Conservation (phyloP, 2,329 filamentous ascomycete species). For the Calycina marina region DNA sequence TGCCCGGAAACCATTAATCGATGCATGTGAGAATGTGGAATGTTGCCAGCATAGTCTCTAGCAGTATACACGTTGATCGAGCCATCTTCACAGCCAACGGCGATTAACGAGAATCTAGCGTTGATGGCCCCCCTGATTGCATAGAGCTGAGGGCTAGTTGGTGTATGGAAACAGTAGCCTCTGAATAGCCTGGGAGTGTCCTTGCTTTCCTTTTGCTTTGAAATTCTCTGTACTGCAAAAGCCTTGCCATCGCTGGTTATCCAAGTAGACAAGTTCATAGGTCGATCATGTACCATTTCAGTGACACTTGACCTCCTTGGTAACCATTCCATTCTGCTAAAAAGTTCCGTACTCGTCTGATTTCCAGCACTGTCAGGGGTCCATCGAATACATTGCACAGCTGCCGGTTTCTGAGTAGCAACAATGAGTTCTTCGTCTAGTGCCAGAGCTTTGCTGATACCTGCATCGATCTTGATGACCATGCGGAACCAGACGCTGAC, state of each 20-base stretch:
- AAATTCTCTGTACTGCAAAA: conserved; percentile 72
- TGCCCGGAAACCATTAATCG: conserved; percentile 50
- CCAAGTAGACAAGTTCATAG: conserved; percentile 94
- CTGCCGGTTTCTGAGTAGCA: conserved; percentile 77
- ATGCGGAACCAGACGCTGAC: conserved; percentile 86
- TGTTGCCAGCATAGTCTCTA: conserved; percentile 84
- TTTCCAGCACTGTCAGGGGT: conserved; percentile 65
- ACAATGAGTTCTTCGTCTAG: conserved; percentile 88
- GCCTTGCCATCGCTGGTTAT: conserved; percentile 75
- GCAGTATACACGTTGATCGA: conserved; percentile 81
- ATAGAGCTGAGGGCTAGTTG: conserved; percentile 40
- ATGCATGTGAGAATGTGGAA: conserved; percentile 72
- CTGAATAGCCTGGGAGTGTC: conserved; percentile 56
- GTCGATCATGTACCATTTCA: conserved; percentile 86
- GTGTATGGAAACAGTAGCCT: conserved; percentile 80
- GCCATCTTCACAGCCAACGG: conserved; percentile 69
- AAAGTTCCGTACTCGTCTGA: conserved; percentile 80
- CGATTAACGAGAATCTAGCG: conserved; percentile 85
- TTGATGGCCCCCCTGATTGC: conserved; percentile 75
- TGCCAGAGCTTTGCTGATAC: conserved; percentile 75
- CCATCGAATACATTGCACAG: conserved; percentile 96
- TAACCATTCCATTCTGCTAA: conserved; percentile 78
- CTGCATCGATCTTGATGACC: conserved; percentile 96
- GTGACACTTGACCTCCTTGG: conserved; percentile 60
- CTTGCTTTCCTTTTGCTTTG: conserved; percentile 29